Base-by-base conservation (phyloP, 352 stramenopile genomes). In the Phytophthora pseudosyringae region DNA sequence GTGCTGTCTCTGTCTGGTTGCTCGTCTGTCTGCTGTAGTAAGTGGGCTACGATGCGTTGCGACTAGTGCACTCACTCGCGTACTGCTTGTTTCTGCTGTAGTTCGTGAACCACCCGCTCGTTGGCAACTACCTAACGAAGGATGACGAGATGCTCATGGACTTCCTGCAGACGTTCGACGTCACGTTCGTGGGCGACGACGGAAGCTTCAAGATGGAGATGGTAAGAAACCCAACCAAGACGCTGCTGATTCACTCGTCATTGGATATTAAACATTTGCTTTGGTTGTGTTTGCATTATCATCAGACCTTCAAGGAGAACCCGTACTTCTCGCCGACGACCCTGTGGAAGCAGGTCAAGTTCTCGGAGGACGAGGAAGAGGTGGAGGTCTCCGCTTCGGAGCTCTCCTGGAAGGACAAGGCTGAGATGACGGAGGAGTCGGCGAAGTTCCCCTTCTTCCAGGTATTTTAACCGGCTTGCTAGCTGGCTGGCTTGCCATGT, bases 191-290 rank as follows among this genome's bases (percentile, higher is more conserved):
- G 21, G 81, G 88, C 47, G 70, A 94, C 26, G 66, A 78, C 29
- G 83, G 83, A 47, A 78, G 83, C 59, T 94, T 88, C 68, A 91
- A 88, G 66, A 78, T 94, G 59, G 78, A 89, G 50, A 57, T 93
- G 60, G 82, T 91, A 31, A 56, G 59, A 58, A 35, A 4, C 1
- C n/a, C n/a, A 26, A 4, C 15, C 15, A 36, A 16, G 28, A 7
- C 36, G 10, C 28, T 25, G 10, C 31, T 44, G 40, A 1, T 31
- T 29, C 3, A 9, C n/a, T 39, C 1, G 12, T 18, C 7, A 18
- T 18, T 18, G 28, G 8, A 29, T 44, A 64, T 26, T 57, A 28
- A 59, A 32, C 26, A 26, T 15, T 44, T 33, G 31, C 18, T 29
- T 28, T 45, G 6, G 8, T 41, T 36, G 41, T 59, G 29, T 52